Base-by-base conservation (phyloP, 805 yeast genomes). In the Starmerella kuoi region DNA sequence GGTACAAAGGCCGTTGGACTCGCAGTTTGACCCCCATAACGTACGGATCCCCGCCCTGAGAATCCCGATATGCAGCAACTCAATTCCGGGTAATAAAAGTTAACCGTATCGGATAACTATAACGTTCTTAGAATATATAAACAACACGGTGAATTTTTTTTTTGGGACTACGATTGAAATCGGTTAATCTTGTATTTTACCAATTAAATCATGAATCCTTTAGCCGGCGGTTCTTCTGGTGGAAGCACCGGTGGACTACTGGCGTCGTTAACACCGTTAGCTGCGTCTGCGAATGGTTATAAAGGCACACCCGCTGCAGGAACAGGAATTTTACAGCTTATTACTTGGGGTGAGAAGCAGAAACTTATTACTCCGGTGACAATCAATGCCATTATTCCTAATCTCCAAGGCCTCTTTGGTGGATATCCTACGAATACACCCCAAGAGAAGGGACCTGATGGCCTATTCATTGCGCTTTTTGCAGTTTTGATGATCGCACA, bases 391-490 rank as follows among this genome's bases (percentile, higher is more conserved):
- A 35, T 56, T 6, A 31, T 54, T 2, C 55, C 54, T 8, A 33
- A 40, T 2, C 41, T 76, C 32, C 60, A 60, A 2, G 60, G 57
- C 8, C 32, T 57, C 12, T 78, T 77, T 61, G 87, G 87, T 8
- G 73, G 73, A 6, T 80, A 77, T 53, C 52, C 53, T 15, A 21
- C 24, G 19, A 39, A 48, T 42, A 52, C 53, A 21, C 35, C 35
- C 19, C 57, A 53, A 12, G 88, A 80, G 58, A 56, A 66, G 11
- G 83, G 74, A 1, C 86, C 86, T 2, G 62, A 70, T 42, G 73
- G 73, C 2, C 57, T 79, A 0, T 77, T 79, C 49, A 55, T 68
- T 2, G 81, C 70, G 0, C 60, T 72, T 1, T 79, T 75, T 48
- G 57, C 62, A 12, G 45, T 78, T 3, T 51, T 79, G 27, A 52